Evolutionary conservation across 192 early-diverging fungal species (phyloP).

Genomic region (Coemansia sp.): DNA sequence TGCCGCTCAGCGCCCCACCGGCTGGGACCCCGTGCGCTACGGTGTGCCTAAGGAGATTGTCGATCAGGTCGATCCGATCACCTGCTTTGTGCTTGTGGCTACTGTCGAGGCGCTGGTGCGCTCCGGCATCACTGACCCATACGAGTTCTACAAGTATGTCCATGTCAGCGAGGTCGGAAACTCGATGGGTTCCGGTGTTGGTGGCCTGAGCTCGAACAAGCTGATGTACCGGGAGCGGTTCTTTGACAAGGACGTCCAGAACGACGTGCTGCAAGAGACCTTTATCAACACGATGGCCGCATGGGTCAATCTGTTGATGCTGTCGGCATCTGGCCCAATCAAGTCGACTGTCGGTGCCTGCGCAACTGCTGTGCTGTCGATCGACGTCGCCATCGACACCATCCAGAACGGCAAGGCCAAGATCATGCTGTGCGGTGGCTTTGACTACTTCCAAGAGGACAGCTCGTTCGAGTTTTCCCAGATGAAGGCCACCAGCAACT

Average conservation of each 20-base stretch:
- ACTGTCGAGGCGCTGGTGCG: constrained; percentile 90
- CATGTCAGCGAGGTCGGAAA: constrained; percentile 94
- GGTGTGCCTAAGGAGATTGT: constrained; percentile 91
- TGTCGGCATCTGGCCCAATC: constrained; percentile 83
- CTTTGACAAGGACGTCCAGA: constrained; percentile 81
- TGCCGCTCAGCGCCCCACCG: constrained; percentile 89
- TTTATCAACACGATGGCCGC: constrained; percentile 98
- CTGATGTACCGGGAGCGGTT: constrained; percentile 81
- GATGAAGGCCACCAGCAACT: constrained; percentile 94
- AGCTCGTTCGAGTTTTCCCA: constrained; percentile 92
- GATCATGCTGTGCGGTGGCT: constrained; percentile 87
- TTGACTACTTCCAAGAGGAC: constrained; percentile 91
- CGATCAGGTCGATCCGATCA: constrained; percentile 87
- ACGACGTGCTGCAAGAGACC: constrained; percentile 90
- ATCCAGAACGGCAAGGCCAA: constrained; percentile 88
- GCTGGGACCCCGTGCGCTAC: constrained; percentile 89
- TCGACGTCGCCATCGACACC: constrained; percentile 88
- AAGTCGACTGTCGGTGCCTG: constrained; percentile 77
- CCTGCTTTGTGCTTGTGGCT: constrained; percentile 82
- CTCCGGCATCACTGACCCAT: constrained; percentile 92
- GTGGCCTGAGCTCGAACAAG: constrained; percentile 76
- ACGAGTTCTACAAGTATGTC: constrained; percentile 96
- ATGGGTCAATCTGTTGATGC: constrained; percentile 92
- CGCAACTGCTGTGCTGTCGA: constrained; percentile 88
- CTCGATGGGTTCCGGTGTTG: constrained; percentile 85